These are phyloP conservation scores for Lichtheimia corymbifera DNA, from an alignment of 371 early-diverging fungal genomes.

Conservation along the genomic window DNA sequence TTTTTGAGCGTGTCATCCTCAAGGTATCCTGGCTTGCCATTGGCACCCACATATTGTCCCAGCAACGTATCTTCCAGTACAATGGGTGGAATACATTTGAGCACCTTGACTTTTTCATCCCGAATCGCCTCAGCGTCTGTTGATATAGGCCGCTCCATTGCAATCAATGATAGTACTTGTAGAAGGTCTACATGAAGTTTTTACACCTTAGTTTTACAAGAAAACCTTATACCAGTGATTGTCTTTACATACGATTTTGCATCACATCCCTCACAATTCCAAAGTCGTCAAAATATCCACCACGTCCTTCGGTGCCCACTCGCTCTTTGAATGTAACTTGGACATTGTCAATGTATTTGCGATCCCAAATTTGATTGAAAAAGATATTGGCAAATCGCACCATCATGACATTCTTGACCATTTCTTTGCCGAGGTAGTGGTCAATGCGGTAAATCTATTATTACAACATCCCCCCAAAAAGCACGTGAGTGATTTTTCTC, in stretches of 20 bases:
- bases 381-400: constrained; percentile 94
- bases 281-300: constrained; percentile 99
- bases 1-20: constrained; percentile 83
- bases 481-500: too few species aligned
- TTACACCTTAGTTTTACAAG: not conserved
- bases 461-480: too few species aligned
- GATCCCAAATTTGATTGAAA: constrained; percentile 92
- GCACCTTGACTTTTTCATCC: constrained; percentile 90
- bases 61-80: constrained; percentile 75
- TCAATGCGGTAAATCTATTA: constrained; percentile 94
- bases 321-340: constrained; percentile 98
- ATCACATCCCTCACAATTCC: constrained; percentile 99
- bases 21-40: constrained; percentile 82
- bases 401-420: constrained; percentile 97
- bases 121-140: constrained; percentile 89
- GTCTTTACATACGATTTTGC: constrained; percentile 83
- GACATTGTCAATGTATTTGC: constrained; percentile 87
- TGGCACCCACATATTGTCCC: constrained; percentile 85
- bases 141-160: constrained; percentile 90
- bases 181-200: constrained; percentile 59
- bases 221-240: not conserved
- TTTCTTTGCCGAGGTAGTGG: constrained; percentile 98
- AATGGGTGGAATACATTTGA: constrained; percentile 82
- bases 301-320: constrained; percentile 98
- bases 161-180: constrained; percentile 87